A percentile compares a stretch with the other conserved stretches of the same genome.
Conservation (phyloP, 2,329 filamentous ascomycete species). For the Boeremia exigua region DNA sequence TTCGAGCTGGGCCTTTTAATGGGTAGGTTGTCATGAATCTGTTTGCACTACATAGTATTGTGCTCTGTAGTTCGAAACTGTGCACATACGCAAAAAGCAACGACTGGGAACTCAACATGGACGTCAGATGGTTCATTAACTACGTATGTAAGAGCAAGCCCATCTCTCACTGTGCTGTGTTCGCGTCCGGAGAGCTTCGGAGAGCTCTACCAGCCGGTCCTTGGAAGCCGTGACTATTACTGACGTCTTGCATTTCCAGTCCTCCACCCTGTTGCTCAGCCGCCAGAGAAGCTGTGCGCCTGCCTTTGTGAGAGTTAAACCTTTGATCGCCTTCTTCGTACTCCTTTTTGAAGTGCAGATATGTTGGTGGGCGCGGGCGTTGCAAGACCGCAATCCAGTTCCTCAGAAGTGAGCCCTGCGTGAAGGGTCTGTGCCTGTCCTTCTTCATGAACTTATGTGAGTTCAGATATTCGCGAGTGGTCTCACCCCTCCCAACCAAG, state of each 20-base stretch:
- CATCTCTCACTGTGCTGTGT: constrained; percentile 19
- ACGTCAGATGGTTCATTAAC: constrained; percentile 12
- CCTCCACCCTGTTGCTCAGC: constrained; percentile 61
- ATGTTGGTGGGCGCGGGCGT: constrained; percentile 84
- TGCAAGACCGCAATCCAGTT: constrained; percentile 85
- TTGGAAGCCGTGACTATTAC: constrained; percentile 40
- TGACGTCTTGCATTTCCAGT: constrained; percentile 73
- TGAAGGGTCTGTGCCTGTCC: constrained; percentile 90
- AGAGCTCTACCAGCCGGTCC: constrained; percentile 36
- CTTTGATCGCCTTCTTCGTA: constrained; percentile 86
- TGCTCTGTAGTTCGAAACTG: background rate
- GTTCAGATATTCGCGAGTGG: constrained; percentile 94
- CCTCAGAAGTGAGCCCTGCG: constrained; percentile 72
- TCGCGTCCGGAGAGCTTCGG: constrained; percentile 20
- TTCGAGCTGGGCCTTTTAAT: background rate
- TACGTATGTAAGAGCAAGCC: background rate
- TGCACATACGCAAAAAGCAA: background rate
- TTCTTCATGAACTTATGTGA: constrained; percentile 93
- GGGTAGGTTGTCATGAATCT: background rate
- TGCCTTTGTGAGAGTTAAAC: constrained; percentile 67
- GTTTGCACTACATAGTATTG: background rate
- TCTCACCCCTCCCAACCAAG: constrained; percentile 88
- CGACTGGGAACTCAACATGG: background rate
- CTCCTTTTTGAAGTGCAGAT: constrained; percentile 81
- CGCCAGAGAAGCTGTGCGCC: constrained; percentile 55